Evolutionary conservation across 1,284 basidiomycete species (phyloP).

Genomic region (Irpex sp.): DNA sequence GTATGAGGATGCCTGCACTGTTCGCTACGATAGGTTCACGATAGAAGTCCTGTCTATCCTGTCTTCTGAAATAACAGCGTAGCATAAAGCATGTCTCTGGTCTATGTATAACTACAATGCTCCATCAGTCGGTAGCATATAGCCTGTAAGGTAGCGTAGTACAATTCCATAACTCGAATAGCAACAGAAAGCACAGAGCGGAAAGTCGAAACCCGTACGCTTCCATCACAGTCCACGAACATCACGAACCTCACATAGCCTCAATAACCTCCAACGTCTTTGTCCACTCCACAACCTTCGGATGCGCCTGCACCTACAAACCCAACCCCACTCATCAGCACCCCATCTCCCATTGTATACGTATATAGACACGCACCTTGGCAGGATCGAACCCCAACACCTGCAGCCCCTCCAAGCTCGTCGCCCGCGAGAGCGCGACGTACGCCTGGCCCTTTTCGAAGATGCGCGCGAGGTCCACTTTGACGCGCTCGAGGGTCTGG

Average conservation of each 20-base stretch:
- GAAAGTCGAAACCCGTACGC: not conserved
- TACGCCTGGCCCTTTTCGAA: constrained; percentile 92
- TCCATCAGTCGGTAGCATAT: too few species aligned
- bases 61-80: too few species aligned
- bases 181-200: not conserved
- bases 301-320: constrained; percentile 34
- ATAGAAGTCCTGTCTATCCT: too few species aligned
- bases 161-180: too few species aligned
- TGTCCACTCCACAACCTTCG: constrained; percentile 36
- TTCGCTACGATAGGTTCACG: too few species aligned
- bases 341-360: too few species aligned
- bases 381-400: constrained; percentile 75
- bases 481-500: constrained; percentile 85
- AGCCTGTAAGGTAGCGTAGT: too few species aligned
- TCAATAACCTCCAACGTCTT: constrained; percentile 28
- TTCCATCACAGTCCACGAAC: not conserved
- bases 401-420: constrained; percentile 78
- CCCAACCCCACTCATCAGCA: not conserved
- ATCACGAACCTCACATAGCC: not conserved
- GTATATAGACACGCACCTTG: too few species aligned
- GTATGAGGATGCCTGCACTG: too few species aligned
- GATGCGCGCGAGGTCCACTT: constrained; percentile 75
- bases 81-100: too few species aligned
- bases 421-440: constrained; percentile 91
- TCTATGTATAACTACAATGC: not conserved